Conservation (phyloP, 352 stramenopile genomes). For the Globisporangium spiculum region DNA sequence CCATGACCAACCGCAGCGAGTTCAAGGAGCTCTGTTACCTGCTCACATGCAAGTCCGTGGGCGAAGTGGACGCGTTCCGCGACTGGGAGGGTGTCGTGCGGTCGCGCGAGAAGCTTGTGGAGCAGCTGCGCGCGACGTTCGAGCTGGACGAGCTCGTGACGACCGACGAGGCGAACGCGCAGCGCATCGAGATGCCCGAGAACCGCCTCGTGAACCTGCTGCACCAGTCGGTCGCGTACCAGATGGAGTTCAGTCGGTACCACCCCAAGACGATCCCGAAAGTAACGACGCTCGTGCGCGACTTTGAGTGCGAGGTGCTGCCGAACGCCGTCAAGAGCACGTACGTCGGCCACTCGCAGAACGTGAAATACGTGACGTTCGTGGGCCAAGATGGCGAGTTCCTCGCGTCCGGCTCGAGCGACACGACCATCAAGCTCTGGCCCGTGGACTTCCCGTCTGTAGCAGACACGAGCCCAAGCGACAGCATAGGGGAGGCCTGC, state of each 20-base stretch:
- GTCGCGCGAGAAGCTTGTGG: slow-evolving; percentile 81
- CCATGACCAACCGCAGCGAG: slow-evolving; percentile 71
- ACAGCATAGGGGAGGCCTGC: slow-evolving; percentile 43
- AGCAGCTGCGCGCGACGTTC: slow-evolving; percentile 81
- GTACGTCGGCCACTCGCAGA: slow-evolving; percentile 82
- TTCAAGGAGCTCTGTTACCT: slow-evolving; percentile 89
- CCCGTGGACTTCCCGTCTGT: slow-evolving; percentile 49
- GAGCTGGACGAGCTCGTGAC: slow-evolving; percentile 74
- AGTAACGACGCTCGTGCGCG: slow-evolving; percentile 74
- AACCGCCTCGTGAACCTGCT: slow-evolving; percentile 78
- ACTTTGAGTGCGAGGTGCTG: slow-evolving; percentile 87
- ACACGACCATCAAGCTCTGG: slow-evolving; percentile 87
- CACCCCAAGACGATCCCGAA: slow-evolving; percentile 85
- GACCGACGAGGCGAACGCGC: slow-evolving; percentile 29
- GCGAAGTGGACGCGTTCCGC: slow-evolving; percentile 78
- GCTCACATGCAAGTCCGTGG: slow-evolving; percentile 86
- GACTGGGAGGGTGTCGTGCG: slow-evolving; percentile 80
- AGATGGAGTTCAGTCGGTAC: slow-evolving; percentile 89
- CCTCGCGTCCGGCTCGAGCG: slow-evolving; percentile 80
- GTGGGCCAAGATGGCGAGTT: slow-evolving; percentile 81
- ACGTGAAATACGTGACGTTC: slow-evolving; percentile 89
- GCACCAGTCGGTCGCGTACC: slow-evolving; percentile 85
- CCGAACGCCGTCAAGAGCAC: slow-evolving; percentile 85
- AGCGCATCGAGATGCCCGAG: slow-evolving; percentile 52
- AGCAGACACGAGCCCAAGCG: not conserved